phyloP scores from a whole-genome alignment of 1,284 basidiomycete genomes.

The Heterobasidion annosum region DNA sequence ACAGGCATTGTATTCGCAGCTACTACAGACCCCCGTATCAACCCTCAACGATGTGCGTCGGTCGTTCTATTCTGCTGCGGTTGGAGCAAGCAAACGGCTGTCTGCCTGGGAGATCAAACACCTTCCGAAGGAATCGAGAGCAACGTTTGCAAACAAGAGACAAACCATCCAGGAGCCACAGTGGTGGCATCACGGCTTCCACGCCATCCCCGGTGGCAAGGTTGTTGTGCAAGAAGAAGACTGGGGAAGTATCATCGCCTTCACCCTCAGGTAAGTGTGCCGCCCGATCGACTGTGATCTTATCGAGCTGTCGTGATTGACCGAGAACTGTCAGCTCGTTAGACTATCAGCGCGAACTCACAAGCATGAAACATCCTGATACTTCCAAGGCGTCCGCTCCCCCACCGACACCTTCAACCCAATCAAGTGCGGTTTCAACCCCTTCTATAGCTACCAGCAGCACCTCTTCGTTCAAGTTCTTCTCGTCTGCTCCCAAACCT shows the following conservation, averaged over 20 bases:
- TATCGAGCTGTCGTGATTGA: background rate
- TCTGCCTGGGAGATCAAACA: conserved; percentile 60
- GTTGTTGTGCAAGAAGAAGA: conserved; percentile 62
- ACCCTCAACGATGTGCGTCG: conserved; percentile 57
- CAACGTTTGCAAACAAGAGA: conserved; percentile 17
- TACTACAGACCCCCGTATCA: conserved; percentile 33
- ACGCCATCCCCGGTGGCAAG: conserved; percentile 59
- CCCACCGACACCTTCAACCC: conserved; percentile 5
- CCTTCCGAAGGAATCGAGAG: conserved; percentile 18
- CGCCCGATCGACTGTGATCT: background rate
- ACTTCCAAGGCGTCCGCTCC: conserved; percentile 18
- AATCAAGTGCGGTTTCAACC: conserved; percentile 3
- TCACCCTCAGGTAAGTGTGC: conserved; percentile 48
- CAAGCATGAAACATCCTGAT: conserved; percentile 27
- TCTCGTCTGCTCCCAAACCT: conserved; percentile 28
- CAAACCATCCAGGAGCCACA: conserved; percentile 38
- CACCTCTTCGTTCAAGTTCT: conserved; percentile 37
- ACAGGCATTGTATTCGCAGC: conserved; percentile 44
- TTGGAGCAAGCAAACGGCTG: conserved; percentile 40
- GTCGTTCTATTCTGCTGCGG: conserved; percentile 40
- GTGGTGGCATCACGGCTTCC: conserved; percentile 53
- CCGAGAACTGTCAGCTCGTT: conserved; percentile 31
- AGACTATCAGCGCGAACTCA: conserved; percentile 54
- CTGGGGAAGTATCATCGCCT: conserved; percentile 70
- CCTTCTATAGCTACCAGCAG: conserved; percentile 23